Percentiles rank a stretch among this genome's conserved stretches.
These are phyloP conservation scores for Bifiguratus adelaidae DNA, from an alignment of 192 early-diverging fungal genomes.

Conservation along the genomic window DNA sequence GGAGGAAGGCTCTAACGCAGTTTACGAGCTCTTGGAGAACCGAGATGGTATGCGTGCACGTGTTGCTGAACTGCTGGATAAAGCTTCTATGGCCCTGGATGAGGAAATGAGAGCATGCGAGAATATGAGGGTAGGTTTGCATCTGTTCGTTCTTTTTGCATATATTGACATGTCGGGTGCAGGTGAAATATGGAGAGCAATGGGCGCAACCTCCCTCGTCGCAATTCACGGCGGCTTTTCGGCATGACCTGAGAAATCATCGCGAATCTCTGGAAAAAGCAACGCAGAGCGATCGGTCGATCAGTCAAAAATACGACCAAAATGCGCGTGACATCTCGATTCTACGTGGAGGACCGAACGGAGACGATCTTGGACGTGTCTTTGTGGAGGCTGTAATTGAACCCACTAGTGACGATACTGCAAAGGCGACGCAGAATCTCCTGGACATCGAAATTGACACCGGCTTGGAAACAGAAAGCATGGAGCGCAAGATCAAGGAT, in stretches of 20 bases:
- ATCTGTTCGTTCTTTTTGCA: background rate
- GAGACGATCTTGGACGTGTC: slow-evolving; percentile 25
- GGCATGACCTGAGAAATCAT: slow-evolving; percentile 65
- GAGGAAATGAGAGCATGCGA: slow-evolving; percentile 85
- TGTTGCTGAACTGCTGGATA: slow-evolving; percentile 54
- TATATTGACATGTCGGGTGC: background rate
- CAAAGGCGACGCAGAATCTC: slow-evolving; percentile 23
- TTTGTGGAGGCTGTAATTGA: slow-evolving; percentile 21
- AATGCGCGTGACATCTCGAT: slow-evolving; percentile 26
- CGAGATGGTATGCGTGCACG: slow-evolving; percentile 58
- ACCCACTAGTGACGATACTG: slow-evolving; percentile 11
- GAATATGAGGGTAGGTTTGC: slow-evolving; percentile 40
- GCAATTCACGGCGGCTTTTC: slow-evolving; percentile 55
- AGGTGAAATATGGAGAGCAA: slow-evolving; percentile 60
- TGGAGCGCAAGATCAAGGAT: slow-evolving; percentile 42
- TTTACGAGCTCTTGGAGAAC: slow-evolving; percentile 44
- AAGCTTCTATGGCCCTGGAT: slow-evolving; percentile 59
- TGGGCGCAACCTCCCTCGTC: slow-evolving; percentile 83
- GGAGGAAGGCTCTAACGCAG: slow-evolving; percentile 30
- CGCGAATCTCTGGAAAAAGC: slow-evolving; percentile 73
- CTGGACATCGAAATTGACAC: slow-evolving; percentile 40
- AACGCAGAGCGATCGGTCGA: slow-evolving; percentile 39
- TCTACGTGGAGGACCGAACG: slow-evolving; percentile 25
- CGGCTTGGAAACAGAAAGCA: slow-evolving; percentile 12
- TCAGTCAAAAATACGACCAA: slow-evolving; percentile 30